Evolutionary conservation across 2,329 filamentous ascomycete genomes (phyloP), one percentile per base, ranked within the genome.

Genomic region (Orbilia quercus): DNA sequence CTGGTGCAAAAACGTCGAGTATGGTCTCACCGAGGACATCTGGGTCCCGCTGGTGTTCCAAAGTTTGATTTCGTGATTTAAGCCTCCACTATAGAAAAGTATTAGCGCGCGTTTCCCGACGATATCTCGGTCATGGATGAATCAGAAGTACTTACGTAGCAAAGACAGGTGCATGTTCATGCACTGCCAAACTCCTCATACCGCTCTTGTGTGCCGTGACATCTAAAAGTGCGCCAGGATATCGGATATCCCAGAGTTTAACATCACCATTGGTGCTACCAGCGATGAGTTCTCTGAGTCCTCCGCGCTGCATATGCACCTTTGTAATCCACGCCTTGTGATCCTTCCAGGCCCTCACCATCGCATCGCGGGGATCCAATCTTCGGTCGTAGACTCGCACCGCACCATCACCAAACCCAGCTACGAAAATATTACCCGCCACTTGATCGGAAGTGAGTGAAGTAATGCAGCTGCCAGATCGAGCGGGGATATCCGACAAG

Each of bases 321-420:
- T 91, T 95, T 78, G 92, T 93, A 80, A 99, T 89, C 95, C 95
- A 99, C 77, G 96, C 91, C 73, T 90, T 89, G 79, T 98, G 94
- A 78, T 97, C 92, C 79, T 96, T 95, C 94, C 95, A 99, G 77
- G 94, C 93, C 81, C 91, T 91, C 63, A 97, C 90, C 93, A 98
- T 97, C 16, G 91, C 90, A 60, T 95, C 92, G 72, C 92, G 90
- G 1, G 92, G 90, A 75, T 89, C 89, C 75, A 91, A 82, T 11
- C 95, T 89, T 76, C 94, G 91, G 80, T 99, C 95, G 79, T 97
- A 99, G 2, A 97, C 92, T 58, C 95, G 88, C 45, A 99, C 89
- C 0, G 92, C 93, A 34, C 95, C 95, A 78, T 99, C 96, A 16
- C 95, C 95, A 78, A 98, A 99, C 1, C 95, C 95, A 42, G 95